Percentiles rank a stretch among this genome's conserved stretches.
These are phyloP conservation scores for Histomonas meleagridis DNA, from an alignment of 208 protist genomes.

Conservation along the genomic window DNA sequence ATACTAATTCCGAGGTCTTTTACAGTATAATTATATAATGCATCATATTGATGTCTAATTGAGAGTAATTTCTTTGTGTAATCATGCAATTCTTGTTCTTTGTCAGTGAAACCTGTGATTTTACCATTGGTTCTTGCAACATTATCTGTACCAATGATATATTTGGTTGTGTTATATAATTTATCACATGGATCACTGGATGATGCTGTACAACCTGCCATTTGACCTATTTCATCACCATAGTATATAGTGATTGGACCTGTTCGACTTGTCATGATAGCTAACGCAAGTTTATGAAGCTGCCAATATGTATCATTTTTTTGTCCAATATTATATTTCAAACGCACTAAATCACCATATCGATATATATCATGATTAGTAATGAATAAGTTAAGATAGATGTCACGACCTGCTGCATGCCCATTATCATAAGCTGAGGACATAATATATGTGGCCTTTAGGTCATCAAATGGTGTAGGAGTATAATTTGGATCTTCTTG, in stretches of 20 bases:
- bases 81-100: not conserved
- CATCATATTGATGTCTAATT: not conserved
- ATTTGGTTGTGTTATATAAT: no score
- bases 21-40: no score
- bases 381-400: conserved; percentile 22
- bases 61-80: not conserved
- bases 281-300: no score
- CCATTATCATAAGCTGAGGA: not conserved
- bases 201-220: not conserved
- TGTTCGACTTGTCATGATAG: no score
- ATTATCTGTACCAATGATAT: no score
- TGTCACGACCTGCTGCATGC: no score
- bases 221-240: not conserved
- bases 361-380: not conserved
- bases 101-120: not conserved
- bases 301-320: no score
- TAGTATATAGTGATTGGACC: not conserved
- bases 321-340: not conserved
- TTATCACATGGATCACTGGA: no score
- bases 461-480: not conserved
- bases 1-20: no score
- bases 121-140: not conserved
- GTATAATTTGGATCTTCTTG: not conserved
- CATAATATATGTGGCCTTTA: no score
- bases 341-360: not conserved